Conservation (phyloP, 2,329 filamentous ascomycete genomes). For the Elsinoe australis region DNA sequence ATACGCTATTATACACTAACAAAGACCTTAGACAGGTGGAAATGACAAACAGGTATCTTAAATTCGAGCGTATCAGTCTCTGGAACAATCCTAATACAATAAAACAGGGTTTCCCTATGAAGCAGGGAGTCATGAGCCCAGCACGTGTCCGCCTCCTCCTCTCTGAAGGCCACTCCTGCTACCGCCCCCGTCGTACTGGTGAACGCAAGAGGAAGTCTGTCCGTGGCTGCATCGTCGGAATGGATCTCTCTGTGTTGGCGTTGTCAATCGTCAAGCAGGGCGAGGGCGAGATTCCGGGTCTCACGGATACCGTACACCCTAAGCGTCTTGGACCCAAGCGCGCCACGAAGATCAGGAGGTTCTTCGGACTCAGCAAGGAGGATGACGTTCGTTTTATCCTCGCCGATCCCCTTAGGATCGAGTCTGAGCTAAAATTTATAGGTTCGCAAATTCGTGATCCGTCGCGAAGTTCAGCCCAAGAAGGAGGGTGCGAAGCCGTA, state of each 20-base stretch:
- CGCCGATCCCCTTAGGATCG: conserved; percentile 46
- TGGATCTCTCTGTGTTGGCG: conserved; percentile 89
- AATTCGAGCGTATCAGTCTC: too few species aligned
- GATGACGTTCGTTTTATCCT: conserved; percentile 92
- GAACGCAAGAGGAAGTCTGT: conserved; percentile 99
- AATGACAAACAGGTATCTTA: conserved; percentile 99
- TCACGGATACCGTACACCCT: conserved; percentile 96
- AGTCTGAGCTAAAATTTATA: conserved; percentile 46
- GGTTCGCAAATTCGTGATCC: conserved; percentile 99
- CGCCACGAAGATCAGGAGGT: conserved; percentile 98
- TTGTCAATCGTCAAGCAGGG: conserved; percentile 97
- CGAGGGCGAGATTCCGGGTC: conserved; percentile 83
- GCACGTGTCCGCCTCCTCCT: conserved; percentile 98
- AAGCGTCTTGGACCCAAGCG: conserved; percentile 99
- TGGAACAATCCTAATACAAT: neutral
- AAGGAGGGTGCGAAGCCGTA: conserved; percentile 95
- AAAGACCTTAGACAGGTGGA: too few species aligned
- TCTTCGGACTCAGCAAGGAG: conserved; percentile 99
- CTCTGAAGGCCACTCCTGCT: conserved; percentile 95
- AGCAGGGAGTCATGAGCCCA: conserved; percentile 99
- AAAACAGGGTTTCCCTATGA: conserved; percentile 89
- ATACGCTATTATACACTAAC: too few species aligned
- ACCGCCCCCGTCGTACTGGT: conserved; percentile 92
- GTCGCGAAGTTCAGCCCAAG: conserved; percentile 95
- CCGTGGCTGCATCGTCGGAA: conserved; percentile 96